Conservation (phyloP, 2,329 filamentous ascomycete species). For the Kalaharituber pfeilii region DNA sequence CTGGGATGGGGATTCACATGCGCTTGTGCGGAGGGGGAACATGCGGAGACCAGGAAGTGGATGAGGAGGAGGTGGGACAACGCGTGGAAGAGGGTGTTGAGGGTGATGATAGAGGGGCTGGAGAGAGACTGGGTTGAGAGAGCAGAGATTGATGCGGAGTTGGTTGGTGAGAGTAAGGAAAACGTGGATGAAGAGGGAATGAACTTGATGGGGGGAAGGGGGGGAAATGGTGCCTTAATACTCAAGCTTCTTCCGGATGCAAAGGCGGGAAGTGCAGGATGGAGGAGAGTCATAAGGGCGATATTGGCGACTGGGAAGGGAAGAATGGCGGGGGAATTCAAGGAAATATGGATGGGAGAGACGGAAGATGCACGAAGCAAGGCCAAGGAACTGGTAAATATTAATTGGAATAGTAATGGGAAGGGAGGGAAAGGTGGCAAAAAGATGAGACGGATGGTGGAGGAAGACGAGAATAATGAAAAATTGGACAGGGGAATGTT, state of each 20-base stretch:
- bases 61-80: background rate
- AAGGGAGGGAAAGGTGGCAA: background rate
- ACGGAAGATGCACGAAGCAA: conserved; percentile 4
- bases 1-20: conserved; percentile 92
- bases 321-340: conserved; percentile 22
- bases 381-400: conserved; percentile 9
- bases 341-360: conserved; percentile 13
- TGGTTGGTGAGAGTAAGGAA: background rate
- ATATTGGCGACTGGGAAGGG: conserved; percentile 47
- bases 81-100: conserved; percentile 65
- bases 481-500: background rate
- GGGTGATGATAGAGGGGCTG: conserved; percentile 60
- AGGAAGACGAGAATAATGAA: background rate
- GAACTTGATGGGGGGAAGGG: conserved; percentile 14
- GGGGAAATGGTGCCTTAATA: conserved; percentile 40
- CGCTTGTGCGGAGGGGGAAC: conserved; percentile 49
- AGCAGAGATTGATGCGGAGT: conserved; percentile 26
- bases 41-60: conserved; percentile 25
- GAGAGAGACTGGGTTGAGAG: conserved; percentile 52
- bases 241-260: conserved; percentile 35
- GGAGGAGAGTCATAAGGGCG: conserved; percentile 44
- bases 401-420: conserved; percentile 20
- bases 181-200: conserved; percentile 14
- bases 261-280: conserved; percentile 28
- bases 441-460: conserved; percentile 18